These are phyloP conservation scores for Tolypocladium tundrense DNA, from an alignment of 2,329 filamentous ascomycete species.

Conservation along the genomic window DNA sequence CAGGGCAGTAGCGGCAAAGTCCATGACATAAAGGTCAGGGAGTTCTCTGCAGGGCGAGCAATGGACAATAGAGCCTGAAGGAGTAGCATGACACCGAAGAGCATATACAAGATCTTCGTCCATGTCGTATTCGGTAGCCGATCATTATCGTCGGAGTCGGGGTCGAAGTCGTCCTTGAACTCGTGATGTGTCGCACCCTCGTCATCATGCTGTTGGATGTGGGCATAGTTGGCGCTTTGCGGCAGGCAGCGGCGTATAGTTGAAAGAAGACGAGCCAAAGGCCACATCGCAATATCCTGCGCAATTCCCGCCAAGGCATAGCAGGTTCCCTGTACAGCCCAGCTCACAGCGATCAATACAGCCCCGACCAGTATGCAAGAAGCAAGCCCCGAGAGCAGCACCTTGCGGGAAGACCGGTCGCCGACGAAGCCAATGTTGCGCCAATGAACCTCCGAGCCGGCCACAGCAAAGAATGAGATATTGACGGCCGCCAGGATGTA, in stretches of 20 bases:
- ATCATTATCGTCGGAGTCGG: background rate
- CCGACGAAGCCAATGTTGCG: slow-evolving; percentile 14
- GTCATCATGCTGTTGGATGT: slow-evolving; percentile 7
- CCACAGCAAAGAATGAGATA: slow-evolving; percentile 21
- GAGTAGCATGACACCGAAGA: slow-evolving; percentile 13
- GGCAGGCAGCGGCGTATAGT: slow-evolving; percentile 3
- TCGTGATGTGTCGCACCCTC: slow-evolving; percentile 6
- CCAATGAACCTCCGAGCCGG: slow-evolving; percentile 18
- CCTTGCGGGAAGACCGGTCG: slow-evolving; percentile 12
- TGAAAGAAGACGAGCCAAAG: slow-evolving; percentile 6
- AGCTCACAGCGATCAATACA: slow-evolving; percentile 7
- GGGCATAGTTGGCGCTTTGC: slow-evolving; percentile 2
- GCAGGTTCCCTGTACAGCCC: slow-evolving; percentile 11
- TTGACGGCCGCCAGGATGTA: slow-evolving; percentile 11
- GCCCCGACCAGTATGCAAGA: slow-evolving; percentile 7
- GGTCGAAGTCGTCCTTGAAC: slow-evolving; percentile 4
- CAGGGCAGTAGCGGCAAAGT: slow-evolving; percentile 21
- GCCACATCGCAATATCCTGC: slow-evolving; percentile 9
- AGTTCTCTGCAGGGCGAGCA: slow-evolving; percentile 19
- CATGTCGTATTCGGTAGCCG: background rate
- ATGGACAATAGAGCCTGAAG: slow-evolving; percentile 13
- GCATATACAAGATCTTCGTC: slow-evolving; percentile 7
- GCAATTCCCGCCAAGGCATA: slow-evolving; percentile 9
- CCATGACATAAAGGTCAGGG: slow-evolving; percentile 24
- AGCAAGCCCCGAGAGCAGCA: slow-evolving; percentile 15